Evolutionary conservation across 139 green algal species (phyloP), one percentile per base, ranked within the genome.

Genomic region (Mesotaenium endlicherianum): DNA sequence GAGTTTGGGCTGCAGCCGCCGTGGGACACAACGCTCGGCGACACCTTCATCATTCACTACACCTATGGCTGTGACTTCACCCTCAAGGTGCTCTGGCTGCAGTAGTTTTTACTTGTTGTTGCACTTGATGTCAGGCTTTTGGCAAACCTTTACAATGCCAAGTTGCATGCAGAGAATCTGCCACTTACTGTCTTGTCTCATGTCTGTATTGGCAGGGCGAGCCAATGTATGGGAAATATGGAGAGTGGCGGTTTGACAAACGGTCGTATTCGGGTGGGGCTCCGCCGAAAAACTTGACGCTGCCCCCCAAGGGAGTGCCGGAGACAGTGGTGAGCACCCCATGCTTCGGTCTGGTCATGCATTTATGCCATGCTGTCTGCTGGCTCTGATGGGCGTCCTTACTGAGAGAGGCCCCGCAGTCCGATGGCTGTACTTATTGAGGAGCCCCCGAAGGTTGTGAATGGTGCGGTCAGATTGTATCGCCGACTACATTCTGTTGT

Each of bases 61-160:
- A 99, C 96, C 1, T 99, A 98, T 80, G 95, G 95, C 70, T 95
- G 93, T 83, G 95, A 98, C 88, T 99, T 95, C 90, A 93, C 91
- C 39, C 31, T 89, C 26, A 84, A 87, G 40, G 81, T 84, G 34
- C 26, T n/a, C n/a, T n/a, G n/a, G n/a, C n/a, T n/a, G n/a, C n/a
- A n/a, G n/a, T n/a, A n/a, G n/a, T n/a, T n/a, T n/a, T n/a, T n/a
- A n/a, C n/a, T n/a, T n/a, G n/a, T n/a, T n/a, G n/a, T n/a, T n/a
- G n/a, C n/a, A n/a, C n/a, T n/a, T n/a, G n/a, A n/a, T n/a, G n/a
- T n/a, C n/a, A n/a, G n/a, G n/a, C n/a, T n/a, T n/a, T n/a, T n/a
- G n/a, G n/a, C n/a, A n/a, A n/a, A n/a, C n/a, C n/a, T n/a, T n/a
- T n/a, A n/a, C n/a, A n/a, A n/a, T n/a, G n/a, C n/a, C n/a, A n/a